A percentile compares a stretch with the other conserved stretches of the same genome.
phyloP scores from a whole-genome alignment of 805 yeast genomes.

The Sugiyamaella qingdaonensis region DNA sequence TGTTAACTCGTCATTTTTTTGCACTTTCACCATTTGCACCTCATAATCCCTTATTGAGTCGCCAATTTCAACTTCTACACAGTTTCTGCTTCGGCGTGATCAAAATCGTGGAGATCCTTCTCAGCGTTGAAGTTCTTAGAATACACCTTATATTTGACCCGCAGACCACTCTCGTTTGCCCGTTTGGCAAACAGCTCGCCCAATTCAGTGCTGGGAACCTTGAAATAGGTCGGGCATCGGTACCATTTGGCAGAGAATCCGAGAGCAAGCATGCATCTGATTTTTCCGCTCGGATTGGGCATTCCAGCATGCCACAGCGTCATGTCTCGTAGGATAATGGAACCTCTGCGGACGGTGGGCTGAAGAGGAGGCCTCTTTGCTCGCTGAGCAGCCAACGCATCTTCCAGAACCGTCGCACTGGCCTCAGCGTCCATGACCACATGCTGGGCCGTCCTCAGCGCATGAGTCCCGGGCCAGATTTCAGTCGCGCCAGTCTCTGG shows the following conservation, averaged over 20 bases:
- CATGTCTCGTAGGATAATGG: conserved; percentile 20
- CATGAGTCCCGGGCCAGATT: conserved; percentile 23
- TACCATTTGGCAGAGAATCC: conserved; percentile 20
- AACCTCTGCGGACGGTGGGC: conserved; percentile 16
- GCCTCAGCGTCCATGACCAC: conserved; percentile 3
- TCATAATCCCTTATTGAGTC: too few species aligned
- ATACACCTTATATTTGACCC: not conserved
- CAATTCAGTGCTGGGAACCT: conserved; percentile 8
- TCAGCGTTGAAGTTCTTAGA: conserved; percentile 4
- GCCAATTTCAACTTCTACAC: not conserved
- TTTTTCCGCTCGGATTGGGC: conserved; percentile 18
- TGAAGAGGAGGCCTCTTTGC: conserved; percentile 17
- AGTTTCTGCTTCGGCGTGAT: conserved; percentile 2
- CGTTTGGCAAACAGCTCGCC: not conserved
- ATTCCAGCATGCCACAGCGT: conserved; percentile 21
- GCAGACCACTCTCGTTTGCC: not conserved
- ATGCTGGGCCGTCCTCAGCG: conserved; percentile 5
- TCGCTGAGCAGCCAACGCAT: conserved; percentile 14
- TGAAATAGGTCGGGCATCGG: conserved; percentile 8
- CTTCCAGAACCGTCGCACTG: conserved; percentile 6
- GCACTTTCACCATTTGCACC: too few species aligned
- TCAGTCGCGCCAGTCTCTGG: conserved; percentile 20
- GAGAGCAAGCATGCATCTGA: conserved; percentile 18
- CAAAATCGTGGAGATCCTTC: conserved; percentile 8
- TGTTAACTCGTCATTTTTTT: too few species aligned